Evolutionary conservation across 306 rosid species (phyloP).

Genomic region (Quillaja saponaria): DNA sequence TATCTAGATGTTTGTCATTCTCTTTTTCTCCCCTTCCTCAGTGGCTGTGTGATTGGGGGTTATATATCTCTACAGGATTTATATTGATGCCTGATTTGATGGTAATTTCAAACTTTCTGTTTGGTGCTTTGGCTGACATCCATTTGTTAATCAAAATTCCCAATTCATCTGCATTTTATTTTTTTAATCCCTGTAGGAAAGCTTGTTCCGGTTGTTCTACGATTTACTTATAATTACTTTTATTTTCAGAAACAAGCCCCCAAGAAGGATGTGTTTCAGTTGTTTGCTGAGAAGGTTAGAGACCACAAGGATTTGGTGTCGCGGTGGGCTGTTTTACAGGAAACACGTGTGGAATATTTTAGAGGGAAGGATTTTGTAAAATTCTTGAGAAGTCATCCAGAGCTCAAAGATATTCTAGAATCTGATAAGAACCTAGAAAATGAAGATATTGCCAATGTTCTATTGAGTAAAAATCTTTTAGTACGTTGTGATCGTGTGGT

Average conservation of each 20-base stretch:
- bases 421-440: constrained; percentile 69
- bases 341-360: constrained; percentile 92
- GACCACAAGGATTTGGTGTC: constrained; percentile 87
- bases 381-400: constrained; percentile 81
- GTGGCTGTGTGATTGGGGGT: no score
- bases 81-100: constrained; percentile 6
- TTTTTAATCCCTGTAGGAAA: neutral
- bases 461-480: constrained; percentile 75
- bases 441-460: constrained; percentile 70
- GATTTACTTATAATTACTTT: constrained; percentile 15
- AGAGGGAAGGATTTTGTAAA: constrained; percentile 91
- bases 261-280: constrained; percentile 76
- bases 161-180: neutral
- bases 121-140: constrained; percentile 4
- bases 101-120: neutral
- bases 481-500: constrained; percentile 96
- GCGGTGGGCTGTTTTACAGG: constrained; percentile 97
- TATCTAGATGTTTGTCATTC: no score
- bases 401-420: constrained; percentile 77
- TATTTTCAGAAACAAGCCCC: constrained; percentile 72
- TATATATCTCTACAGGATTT: constrained; percentile 7
- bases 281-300: constrained; percentile 96
- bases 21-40: no score
- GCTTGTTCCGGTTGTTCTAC: constrained; percentile 16
- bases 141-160: constrained; percentile 12